Conservation (phyloP, 75 land plant species). For the Picea glauca region DNA sequence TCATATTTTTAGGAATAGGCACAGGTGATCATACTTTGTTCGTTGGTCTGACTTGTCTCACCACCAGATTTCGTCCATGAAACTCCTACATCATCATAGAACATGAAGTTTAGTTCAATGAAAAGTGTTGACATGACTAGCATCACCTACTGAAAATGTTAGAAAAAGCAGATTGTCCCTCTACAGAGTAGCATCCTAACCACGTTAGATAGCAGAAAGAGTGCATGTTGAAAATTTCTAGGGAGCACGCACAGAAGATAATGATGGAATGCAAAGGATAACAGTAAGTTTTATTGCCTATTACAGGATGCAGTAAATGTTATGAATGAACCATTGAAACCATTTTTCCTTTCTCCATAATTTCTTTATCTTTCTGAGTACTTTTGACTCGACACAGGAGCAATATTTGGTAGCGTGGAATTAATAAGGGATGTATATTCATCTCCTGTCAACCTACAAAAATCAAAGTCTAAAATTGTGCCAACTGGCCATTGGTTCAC, state of each 20-base stretch:
- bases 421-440: background rate
- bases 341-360: background rate
- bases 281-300: background rate
- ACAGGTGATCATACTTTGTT: background rate
- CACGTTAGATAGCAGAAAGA: background rate
- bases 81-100: constrained; percentile 9
- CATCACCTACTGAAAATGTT: background rate
- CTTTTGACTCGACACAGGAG: background rate
- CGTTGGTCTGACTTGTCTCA: constrained; percentile 7
- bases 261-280: background rate
- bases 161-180: background rate
- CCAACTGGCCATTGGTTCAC: too few species aligned
- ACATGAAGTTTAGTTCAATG: background rate
- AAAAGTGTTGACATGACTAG: background rate
- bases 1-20: background rate
- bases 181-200: background rate
- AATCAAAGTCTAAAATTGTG: background rate
- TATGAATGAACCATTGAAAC: background rate
- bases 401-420: background rate
- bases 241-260: background rate
- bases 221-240: background rate
- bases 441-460: background rate
- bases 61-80: constrained; percentile 17
- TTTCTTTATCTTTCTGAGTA: background rate
- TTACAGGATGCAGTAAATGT: background rate